These are phyloP conservation scores for Inosperma sp. DNA, from an alignment of 768 basidiomycete species.

Conservation along the genomic window DNA sequence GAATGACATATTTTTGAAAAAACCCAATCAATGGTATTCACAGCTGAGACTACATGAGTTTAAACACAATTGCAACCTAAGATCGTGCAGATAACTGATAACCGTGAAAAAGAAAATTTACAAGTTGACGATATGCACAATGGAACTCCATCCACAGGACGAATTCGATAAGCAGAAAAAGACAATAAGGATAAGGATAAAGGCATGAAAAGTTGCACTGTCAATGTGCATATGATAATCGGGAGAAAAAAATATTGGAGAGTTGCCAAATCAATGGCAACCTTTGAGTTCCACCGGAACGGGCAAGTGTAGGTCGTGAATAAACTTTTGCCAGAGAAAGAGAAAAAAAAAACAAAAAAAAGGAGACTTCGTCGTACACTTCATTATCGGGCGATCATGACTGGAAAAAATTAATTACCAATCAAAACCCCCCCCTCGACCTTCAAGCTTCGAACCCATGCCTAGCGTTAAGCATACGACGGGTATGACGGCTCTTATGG, in stretches of 20 bases:
- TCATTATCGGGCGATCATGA: background rate
- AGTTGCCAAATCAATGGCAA: background rate
- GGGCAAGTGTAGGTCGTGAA: background rate
- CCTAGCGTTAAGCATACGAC: slow-evolving; percentile 2
- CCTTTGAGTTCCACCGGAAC: background rate
- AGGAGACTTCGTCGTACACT: too few species aligned
- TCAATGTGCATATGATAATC: too few species aligned
- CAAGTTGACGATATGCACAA: background rate
- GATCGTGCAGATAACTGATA: background rate
- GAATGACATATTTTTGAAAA: too few species aligned
- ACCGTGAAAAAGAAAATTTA: background rate
- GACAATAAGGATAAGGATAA: too few species aligned
- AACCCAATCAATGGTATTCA: too few species aligned
- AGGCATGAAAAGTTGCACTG: too few species aligned
- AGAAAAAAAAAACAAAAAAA: background rate
- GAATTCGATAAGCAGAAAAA: background rate
- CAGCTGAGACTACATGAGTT: too few species aligned
- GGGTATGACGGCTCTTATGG: background rate
- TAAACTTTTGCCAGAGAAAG: background rate
- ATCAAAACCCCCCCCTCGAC: background rate
- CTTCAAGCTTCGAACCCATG: background rate
- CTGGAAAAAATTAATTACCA: background rate
- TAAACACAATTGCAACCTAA: background rate
- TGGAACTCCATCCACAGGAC: background rate
- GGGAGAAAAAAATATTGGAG: background rate